phyloP scores from a whole-genome alignment of 257 asterid species.

The Haberlea rhodopensis region DNA sequence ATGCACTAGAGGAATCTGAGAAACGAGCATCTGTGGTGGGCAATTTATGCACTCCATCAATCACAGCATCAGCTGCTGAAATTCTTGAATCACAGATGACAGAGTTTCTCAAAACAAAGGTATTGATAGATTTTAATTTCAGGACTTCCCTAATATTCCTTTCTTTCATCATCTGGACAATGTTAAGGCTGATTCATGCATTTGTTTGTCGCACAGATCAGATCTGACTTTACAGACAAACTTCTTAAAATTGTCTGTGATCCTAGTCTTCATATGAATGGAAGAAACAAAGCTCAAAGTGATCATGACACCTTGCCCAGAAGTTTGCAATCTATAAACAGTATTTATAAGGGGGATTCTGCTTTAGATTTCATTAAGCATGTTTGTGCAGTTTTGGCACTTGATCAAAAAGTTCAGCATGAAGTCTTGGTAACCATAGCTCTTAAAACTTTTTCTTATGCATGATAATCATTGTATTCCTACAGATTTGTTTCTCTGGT shows the following conservation, averaged over 20 bases:
- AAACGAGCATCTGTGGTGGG: slow-evolving; percentile 53
- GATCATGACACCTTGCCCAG: slow-evolving; percentile 36
- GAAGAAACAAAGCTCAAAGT: slow-evolving; percentile 42
- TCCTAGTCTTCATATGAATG: slow-evolving; percentile 61
- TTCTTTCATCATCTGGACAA: slow-evolving; percentile 2
- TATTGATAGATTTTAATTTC: slow-evolving; percentile 17
- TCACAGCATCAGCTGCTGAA: slow-evolving; percentile 85
- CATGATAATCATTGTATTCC: not conserved
- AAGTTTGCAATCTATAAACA: slow-evolving; percentile 38
- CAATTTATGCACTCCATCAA: slow-evolving; percentile 85
- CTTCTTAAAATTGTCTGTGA: slow-evolving; percentile 79
- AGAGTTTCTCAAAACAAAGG: slow-evolving; percentile 77
- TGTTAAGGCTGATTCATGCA: slow-evolving; percentile 13
- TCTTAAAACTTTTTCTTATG: slow-evolving; percentile 7
- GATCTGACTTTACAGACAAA: slow-evolving; percentile 76
- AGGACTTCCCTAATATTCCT: slow-evolving; percentile 1
- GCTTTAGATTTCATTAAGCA: slow-evolving; percentile 89
- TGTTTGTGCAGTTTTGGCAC: slow-evolving; percentile 88
- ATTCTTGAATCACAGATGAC: slow-evolving; percentile 71
- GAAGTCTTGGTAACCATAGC: slow-evolving; percentile 78
- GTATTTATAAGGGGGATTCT: slow-evolving; percentile 58
- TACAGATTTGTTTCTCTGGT: slow-evolving; percentile 12
- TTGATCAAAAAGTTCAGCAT: slow-evolving; percentile 91
- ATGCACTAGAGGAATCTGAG: slow-evolving; percentile 78
- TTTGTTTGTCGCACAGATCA: slow-evolving; percentile 52